These are phyloP conservation scores for Euclidium syriacum DNA, from an alignment of 345 rosid genomes.

Conservation along the genomic window DNA sequence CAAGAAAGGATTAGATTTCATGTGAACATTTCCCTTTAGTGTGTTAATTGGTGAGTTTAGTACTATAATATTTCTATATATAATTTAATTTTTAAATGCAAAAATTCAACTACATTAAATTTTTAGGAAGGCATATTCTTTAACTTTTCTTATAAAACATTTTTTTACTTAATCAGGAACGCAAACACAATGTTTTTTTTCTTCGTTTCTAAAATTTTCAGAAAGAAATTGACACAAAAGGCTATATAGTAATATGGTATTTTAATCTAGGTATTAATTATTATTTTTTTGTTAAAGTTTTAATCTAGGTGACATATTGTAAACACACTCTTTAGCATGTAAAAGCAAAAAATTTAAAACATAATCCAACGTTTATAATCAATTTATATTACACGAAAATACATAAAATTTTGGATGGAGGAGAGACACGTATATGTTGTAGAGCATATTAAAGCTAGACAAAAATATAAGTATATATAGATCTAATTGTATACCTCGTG, in stretches of 20 bases:
- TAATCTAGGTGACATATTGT: no score
- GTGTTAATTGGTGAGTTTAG: neutral
- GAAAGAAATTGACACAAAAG: no score
- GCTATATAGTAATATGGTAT: no score
- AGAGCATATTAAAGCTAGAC: neutral
- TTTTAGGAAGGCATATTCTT: neutral
- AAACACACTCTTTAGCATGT: neutral
- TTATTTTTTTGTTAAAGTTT: no score
- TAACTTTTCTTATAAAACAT: neutral
- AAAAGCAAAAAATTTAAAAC: neutral
- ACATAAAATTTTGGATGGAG: neutral
- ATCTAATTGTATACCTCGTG: constrained; percentile 34
- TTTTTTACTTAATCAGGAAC: neutral
- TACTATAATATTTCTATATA: neutral
- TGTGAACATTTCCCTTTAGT: constrained; percentile 37
- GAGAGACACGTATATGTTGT: neutral
- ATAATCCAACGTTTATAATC: neutral
- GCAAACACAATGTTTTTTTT: neutral
- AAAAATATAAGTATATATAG: neutral
- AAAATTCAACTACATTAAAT: neutral
- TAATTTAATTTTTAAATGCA: neutral
- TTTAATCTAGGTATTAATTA: no score
- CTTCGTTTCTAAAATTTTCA: neutral
- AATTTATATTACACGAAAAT: neutral
- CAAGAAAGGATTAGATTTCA: constrained; percentile 55